Conservation (phyloP, 192 early-diverging fungal species). For the Globomyces pollinis-pini region DNA sequence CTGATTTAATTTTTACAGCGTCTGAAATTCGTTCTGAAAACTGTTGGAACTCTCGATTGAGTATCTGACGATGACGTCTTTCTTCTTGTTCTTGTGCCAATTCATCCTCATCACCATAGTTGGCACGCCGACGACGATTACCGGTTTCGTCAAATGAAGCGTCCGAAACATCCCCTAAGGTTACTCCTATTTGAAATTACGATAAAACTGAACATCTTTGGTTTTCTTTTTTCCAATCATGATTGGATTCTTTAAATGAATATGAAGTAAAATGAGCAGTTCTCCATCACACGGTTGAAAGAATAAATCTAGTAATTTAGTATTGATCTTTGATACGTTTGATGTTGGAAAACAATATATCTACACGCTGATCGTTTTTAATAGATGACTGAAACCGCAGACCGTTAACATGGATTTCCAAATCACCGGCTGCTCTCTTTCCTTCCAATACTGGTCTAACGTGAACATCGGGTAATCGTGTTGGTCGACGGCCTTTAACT, state of each 20-base stretch:
- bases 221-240: slow-evolving; percentile 98
- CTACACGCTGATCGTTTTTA: slow-evolving; percentile 69
- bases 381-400: slow-evolving; percentile 80
- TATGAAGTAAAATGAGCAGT: slow-evolving; percentile 87
- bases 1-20: neutral
- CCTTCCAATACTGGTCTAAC: slow-evolving; percentile 79
- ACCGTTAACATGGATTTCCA: slow-evolving; percentile 96
- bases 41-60: slow-evolving; percentile 90
- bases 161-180: slow-evolving; percentile 84
- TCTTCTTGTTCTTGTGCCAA: slow-evolving; percentile 94
- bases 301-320: no score
- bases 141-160: slow-evolving; percentile 96
- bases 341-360: slow-evolving; percentile 96
- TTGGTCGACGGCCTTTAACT: slow-evolving; percentile 64
- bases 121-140: slow-evolving; percentile 73
- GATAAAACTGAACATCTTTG: slow-evolving; percentile 97
- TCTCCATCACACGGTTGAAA: slow-evolving; percentile 99
- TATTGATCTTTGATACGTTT: no score
- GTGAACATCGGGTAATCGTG: slow-evolving; percentile 82
- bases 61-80: slow-evolving; percentile 64
- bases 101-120: slow-evolving; percentile 98
- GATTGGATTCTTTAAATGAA: slow-evolving; percentile 93
- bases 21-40: slow-evolving; percentile 86
- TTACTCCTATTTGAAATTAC: no score
- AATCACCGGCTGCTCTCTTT: slow-evolving; percentile 87